Percentiles rank a stretch among this genome's conserved stretches.
Conservation (phyloP, 1,284 basidiomycete species). For the Irpex sp. region DNA sequence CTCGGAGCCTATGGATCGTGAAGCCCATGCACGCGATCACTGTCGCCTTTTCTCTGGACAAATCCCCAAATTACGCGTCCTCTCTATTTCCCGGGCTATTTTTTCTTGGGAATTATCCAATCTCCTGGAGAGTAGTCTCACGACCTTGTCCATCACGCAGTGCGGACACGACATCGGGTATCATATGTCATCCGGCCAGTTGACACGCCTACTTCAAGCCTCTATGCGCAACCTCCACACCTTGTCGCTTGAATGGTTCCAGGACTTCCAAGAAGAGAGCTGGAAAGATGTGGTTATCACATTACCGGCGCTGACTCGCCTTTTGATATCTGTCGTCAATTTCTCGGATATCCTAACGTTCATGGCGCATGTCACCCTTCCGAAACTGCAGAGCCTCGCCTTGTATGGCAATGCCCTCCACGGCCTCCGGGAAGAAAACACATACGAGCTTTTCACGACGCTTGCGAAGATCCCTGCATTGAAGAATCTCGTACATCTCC, state of each 20-base stretch:
- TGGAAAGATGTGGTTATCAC: not conserved
- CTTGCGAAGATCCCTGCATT: not conserved
- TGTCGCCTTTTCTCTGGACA: not conserved
- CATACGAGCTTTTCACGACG: too few relatives aligned
- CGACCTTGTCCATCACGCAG: not conserved
- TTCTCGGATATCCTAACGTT: not conserved
- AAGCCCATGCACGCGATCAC: too few relatives aligned
- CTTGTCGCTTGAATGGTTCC: too few relatives aligned
- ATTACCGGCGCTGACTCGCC: not conserved
- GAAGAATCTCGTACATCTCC: too few relatives aligned
- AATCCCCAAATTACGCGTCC: not conserved
- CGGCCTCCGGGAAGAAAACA: too few relatives aligned
- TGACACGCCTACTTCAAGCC: not conserved
- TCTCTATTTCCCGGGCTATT: not conserved
- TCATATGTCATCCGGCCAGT: not conserved
- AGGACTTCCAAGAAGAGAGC: not conserved
- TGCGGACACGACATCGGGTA: not conserved
- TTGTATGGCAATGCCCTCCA: not conserved
- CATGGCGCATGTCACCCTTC: not conserved
- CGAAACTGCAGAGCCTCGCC: not conserved
- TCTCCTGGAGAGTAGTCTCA: not conserved
- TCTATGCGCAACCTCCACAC: not conserved
- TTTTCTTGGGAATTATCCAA: not conserved
- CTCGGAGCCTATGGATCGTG: too few relatives aligned
- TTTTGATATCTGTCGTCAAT: not conserved